Base-by-base conservation (phyloP, 2,329 filamentous ascomycete species). In the Lachnellula arida region DNA sequence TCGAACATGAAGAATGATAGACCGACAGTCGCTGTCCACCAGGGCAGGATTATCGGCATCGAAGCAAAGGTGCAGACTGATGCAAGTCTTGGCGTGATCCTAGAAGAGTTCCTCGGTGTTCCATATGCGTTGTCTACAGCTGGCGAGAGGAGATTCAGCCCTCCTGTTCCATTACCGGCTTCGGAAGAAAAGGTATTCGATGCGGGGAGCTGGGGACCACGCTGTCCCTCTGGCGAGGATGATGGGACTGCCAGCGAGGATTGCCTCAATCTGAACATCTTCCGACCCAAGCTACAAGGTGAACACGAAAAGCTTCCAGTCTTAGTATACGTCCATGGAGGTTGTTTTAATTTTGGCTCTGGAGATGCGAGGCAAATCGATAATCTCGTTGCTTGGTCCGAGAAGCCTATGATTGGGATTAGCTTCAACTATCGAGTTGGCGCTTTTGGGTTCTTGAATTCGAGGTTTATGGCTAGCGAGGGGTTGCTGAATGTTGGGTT, bases 401-500 rank as follows among this genome's bases (percentile, higher is more conserved):
- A 46, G n/a, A 60, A 65, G 46, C 78, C 78, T 9, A 71, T 88
- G 51, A 73, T 88, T 43, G 81, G 75, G 35, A 76, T 86, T 50
- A 80, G 76, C 67, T 80, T 86, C 67, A 82, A 81, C 70, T 84
- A 88, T 58, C 69, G 87, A 9, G 76, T 89, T 49, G 83, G 84
- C 2, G 79, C 82, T 5, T 74, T 90, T 66, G 89, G 89, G 0
- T 91, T 93, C 70, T 70, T 89, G 47, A 77, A 81, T 19, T 84
- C 81, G 2, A 72, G 71, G 35, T 15, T 84, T 78, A n/a, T 81
- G 32, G 73, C 76, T 14, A 76, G 76, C 35, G 78, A 78, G 51
- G 84, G 81, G 0, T 62, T 81, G 40, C 72, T 86, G 51, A 91
- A 90, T 63, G 70, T 86, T 19, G 87, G 87, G 1, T 71, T 88